phyloP scores from a whole-genome alignment of 306 rosid species.

The Herpetospermum pedunculosum region DNA sequence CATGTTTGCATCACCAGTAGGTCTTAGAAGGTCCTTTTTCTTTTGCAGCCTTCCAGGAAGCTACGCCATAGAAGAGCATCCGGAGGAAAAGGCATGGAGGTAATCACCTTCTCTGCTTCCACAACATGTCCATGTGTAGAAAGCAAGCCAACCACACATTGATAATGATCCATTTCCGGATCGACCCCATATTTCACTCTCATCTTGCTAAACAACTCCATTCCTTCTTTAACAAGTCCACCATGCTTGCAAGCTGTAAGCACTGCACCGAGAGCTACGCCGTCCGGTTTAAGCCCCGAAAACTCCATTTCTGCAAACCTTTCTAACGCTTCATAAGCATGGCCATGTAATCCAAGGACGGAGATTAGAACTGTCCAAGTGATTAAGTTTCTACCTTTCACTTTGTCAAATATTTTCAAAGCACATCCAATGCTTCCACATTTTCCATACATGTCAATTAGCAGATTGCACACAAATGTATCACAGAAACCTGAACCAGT shows the following conservation, averaged over 20 bases:
- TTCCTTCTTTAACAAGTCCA: no score
- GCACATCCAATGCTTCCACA: no score
- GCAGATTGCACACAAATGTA: constrained; percentile 35
- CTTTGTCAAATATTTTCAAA: constrained; percentile 38
- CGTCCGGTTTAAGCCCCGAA: constrained; percentile 42
- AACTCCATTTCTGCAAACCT: constrained; percentile 46
- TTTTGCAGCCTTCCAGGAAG: constrained; percentile 54
- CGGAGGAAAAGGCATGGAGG: constrained; percentile 58
- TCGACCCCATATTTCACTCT: constrained; percentile 32
- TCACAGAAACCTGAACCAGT: constrained; percentile 21
- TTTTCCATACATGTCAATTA: constrained; percentile 73
- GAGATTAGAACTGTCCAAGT: constrained; percentile 69
- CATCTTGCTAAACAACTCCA: no score
- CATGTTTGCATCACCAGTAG: neutral
- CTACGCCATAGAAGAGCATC: constrained; percentile 54
- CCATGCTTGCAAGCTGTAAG: constrained; percentile 64
- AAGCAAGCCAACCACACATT: constrained; percentile 41
- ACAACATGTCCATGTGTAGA: constrained; percentile 33
- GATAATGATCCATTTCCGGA: constrained; percentile 57
- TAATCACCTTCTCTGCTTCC: constrained; percentile 53
- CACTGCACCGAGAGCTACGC: constrained; percentile 38
- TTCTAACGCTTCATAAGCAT: constrained; percentile 34
- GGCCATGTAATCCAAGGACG: constrained; percentile 54
- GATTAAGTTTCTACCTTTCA: constrained; percentile 34
- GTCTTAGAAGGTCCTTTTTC: constrained; percentile 7